A percentile compares a stretch with the other conserved stretches of the same genome.
These are phyloP conservation scores for Trypanosomatidae sp. DNA, from an alignment of 208 protist species.

Conservation along the genomic window DNA sequence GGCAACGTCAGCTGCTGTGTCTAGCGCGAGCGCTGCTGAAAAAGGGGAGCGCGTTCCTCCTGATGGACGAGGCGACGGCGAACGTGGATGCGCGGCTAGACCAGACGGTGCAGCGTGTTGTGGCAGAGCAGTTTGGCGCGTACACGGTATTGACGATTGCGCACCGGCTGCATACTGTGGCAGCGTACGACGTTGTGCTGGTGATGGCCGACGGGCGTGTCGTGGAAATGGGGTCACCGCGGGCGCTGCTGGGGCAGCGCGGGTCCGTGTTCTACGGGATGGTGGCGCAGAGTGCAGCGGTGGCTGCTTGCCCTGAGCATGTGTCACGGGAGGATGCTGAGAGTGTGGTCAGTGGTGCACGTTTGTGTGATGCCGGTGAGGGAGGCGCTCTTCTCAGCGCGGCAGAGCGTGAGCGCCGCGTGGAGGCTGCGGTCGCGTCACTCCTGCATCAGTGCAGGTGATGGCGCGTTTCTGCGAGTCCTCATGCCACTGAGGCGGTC, in stretches of 20 bases:
- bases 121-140: conserved; percentile 31
- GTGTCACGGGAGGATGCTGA: neutral
- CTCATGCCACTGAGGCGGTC: neutral
- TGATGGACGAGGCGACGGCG: conserved; percentile 81
- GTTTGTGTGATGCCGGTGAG: neutral
- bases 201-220: conserved; percentile 55
- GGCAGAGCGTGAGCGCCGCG: conserved; percentile 4
- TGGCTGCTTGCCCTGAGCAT: neutral
- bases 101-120: conserved; percentile 33
- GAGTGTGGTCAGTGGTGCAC: neutral
- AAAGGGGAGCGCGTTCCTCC: conserved; percentile 47
- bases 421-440: conserved; percentile 15
- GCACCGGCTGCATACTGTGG: conserved; percentile 73
- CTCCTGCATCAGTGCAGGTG: conserved; percentile 22
- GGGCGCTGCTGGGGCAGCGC: conserved; percentile 8
- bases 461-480: neutral
- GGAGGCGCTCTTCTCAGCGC: conserved; percentile 2
- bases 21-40: conserved; percentile 69
- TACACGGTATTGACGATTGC: conserved; percentile 76
- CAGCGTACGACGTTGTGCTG: conserved; percentile 57
- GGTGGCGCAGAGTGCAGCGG: conserved; percentile 22
- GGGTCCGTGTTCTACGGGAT: conserved; percentile 20
- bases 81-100: conserved; percentile 65
- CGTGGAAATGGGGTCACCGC: conserved; percentile 25
- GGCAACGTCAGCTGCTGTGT: conserved; percentile 77